These are phyloP conservation scores for Aspergillus homomorphus DNA, from an alignment of 495 filamentous ascomycete species.

Conservation along the genomic window DNA sequence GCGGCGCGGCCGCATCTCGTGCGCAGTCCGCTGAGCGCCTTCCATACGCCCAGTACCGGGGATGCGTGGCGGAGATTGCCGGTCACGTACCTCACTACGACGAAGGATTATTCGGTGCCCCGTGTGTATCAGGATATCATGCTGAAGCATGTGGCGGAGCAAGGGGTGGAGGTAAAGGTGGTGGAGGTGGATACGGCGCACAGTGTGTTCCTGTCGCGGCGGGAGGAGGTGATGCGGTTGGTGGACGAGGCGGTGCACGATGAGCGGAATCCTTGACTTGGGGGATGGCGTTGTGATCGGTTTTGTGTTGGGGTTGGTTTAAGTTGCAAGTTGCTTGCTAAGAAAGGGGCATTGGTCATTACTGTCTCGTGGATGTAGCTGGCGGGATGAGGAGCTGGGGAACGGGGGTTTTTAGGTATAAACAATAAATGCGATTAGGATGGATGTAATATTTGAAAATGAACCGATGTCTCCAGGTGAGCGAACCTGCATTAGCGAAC, in stretches of 20 bases:
- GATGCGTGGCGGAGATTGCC: constrained; percentile 39
- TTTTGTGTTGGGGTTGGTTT: too few relatives aligned
- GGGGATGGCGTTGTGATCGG: not conserved
- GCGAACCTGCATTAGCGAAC: too few relatives aligned
- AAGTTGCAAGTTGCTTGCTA: too few relatives aligned
- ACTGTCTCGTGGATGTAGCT: too few relatives aligned
- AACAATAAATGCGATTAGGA: too few relatives aligned
- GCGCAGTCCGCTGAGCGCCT: constrained; percentile 28
- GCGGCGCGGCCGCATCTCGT: constrained; percentile 25
- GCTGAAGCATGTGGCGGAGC: constrained; percentile 25
- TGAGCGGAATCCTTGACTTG: not conserved
- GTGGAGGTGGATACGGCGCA: constrained; percentile 14
- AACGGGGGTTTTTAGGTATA: too few relatives aligned
- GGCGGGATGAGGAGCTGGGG: too few relatives aligned
- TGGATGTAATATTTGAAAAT: too few relatives aligned
- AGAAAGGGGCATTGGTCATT: too few relatives aligned
- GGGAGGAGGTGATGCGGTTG: not conserved
- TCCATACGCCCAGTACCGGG: constrained; percentile 20
- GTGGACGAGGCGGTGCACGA: not conserved
- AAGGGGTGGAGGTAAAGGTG: constrained; percentile 23
- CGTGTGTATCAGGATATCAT: constrained; percentile 36
- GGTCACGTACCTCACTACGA: constrained; percentile 33
- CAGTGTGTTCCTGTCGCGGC: not conserved
- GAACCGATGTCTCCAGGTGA: too few relatives aligned
- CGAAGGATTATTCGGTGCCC: constrained; percentile 32